phyloP scores from a whole-genome alignment of 768 basidiomycete genomes.

The Austroboletus festivus region DNA sequence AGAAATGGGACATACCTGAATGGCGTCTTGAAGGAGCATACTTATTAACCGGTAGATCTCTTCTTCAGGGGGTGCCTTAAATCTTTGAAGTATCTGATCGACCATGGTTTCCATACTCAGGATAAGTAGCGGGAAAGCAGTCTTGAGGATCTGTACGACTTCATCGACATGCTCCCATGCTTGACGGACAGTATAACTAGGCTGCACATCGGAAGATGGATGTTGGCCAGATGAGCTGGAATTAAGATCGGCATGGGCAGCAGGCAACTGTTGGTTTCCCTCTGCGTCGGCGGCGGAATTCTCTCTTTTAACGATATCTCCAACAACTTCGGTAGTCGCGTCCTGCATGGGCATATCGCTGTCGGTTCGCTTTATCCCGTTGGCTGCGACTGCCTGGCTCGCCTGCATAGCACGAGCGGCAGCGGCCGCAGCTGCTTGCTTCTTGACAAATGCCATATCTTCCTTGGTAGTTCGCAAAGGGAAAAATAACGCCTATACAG shows the following conservation, averaged over 20 bases:
- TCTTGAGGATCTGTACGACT: constrained; percentile 89
- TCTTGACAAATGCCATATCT: constrained; percentile 53
- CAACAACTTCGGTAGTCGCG: constrained; percentile 23
- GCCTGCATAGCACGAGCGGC: constrained; percentile 36
- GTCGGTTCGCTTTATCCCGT: constrained; percentile 31
- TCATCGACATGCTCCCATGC: constrained; percentile 93
- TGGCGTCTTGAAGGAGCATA: constrained; percentile 83
- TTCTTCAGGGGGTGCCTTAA: constrained; percentile 88
- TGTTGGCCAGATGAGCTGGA: constrained; percentile 16
- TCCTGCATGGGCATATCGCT: constrained; percentile 31
- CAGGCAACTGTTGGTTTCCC: constrained; percentile 22
- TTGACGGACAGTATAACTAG: constrained; percentile 47
- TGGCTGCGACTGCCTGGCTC: constrained; percentile 25
- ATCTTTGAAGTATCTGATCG: constrained; percentile 86
- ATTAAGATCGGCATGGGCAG: constrained; percentile 17
- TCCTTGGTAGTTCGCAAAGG: constrained; percentile 82
- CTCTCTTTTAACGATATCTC: constrained; percentile 27
- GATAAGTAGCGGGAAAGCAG: constrained; percentile 91
- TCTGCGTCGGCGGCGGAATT: constrained; percentile 16
- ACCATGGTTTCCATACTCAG: constrained; percentile 96
- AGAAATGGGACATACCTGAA: constrained; percentile 54
- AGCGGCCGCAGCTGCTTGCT: constrained; percentile 37
- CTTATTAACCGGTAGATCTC: constrained; percentile 90
- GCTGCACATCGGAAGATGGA: constrained; percentile 19
- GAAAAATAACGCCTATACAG: constrained; percentile 85